These are phyloP conservation scores for Fusarium agapanthi DNA, from an alignment of 2,329 filamentous ascomycete genomes.

Conservation along the genomic window DNA sequence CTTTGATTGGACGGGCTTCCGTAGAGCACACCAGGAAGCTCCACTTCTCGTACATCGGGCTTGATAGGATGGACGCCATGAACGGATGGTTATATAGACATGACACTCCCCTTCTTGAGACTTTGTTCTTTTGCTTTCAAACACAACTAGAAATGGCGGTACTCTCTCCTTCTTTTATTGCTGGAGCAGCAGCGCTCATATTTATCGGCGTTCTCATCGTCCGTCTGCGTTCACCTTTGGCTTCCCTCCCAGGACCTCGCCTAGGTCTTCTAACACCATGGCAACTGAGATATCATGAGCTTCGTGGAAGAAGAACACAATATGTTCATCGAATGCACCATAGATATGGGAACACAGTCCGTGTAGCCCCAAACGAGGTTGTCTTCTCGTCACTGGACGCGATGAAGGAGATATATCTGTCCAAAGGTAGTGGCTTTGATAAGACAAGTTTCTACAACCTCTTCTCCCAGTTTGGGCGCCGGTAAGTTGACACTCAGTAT, in stretches of 20 bases:
- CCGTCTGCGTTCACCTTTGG: slow-evolving; percentile 9
- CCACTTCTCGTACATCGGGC: neutral
- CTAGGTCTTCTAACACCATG: slow-evolving; percentile 5
- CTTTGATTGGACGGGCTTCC: neutral
- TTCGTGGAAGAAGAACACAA: slow-evolving; percentile 13
- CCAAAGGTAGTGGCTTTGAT: slow-evolving; percentile 25
- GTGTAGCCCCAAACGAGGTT: slow-evolving; percentile 25
- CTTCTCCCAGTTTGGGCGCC: slow-evolving; percentile 21
- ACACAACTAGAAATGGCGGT: neutral
- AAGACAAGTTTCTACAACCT: slow-evolving; percentile 23
- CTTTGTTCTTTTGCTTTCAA: too few relatives aligned
- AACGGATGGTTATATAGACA: neutral
- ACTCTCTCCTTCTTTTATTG: neutral
- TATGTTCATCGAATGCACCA: slow-evolving; percentile 20
- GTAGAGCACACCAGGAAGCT: neutral
- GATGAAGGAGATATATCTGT: slow-evolving; percentile 28
- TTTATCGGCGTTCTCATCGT: neutral
- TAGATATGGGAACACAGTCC: slow-evolving; percentile 8
- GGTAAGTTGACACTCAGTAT: neutral
- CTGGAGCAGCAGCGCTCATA: neutral
- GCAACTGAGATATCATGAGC: slow-evolving; percentile 17
- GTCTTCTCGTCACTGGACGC: slow-evolving; percentile 20
- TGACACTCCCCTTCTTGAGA: neutral
- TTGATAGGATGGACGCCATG: neutral
- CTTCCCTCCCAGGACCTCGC: slow-evolving; percentile 17